A percentile compares a stretch with the other conserved stretches of the same genome.
Conservation (phyloP, 2,329 filamentous ascomycete genomes). For the Elsinoe ampelina region DNA sequence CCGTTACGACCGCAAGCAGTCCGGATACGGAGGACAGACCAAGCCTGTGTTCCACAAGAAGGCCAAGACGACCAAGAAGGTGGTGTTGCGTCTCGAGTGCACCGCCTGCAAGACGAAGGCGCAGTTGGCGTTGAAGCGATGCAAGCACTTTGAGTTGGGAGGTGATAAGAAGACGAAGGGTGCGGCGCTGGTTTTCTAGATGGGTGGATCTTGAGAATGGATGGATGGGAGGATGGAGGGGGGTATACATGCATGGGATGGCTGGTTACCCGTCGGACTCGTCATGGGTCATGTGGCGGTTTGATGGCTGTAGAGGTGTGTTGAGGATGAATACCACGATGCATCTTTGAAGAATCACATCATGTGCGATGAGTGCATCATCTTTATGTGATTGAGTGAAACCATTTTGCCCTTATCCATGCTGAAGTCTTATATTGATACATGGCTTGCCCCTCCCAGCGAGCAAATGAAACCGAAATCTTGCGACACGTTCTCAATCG, state of each 20-base stretch:
- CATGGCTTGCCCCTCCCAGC: neutral
- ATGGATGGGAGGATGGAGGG: neutral
- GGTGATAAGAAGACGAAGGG: constrained; percentile 99
- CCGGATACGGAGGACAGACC: constrained; percentile 99
- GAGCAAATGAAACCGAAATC: neutral
- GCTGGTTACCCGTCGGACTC: too few relatives aligned
- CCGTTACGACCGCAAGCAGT: constrained; percentile 98
- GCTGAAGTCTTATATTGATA: neutral
- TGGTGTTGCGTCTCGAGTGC: constrained; percentile 97
- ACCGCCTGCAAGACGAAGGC: constrained; percentile 96
- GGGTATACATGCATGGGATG: neutral
- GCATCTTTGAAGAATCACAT: constrained; percentile 3
- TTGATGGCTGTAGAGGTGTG: neutral
- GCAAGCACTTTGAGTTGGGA: constrained; percentile 99
- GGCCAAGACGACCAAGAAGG: constrained; percentile 99
- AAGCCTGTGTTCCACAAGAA: constrained; percentile 99
- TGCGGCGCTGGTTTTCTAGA: constrained; percentile 98
- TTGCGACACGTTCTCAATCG: too few relatives aligned
- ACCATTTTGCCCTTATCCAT: neutral
- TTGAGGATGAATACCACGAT: constrained; percentile 12
- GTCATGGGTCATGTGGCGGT: neutral
- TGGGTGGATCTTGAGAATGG: constrained; percentile 28
- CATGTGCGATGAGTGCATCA: too few relatives aligned
- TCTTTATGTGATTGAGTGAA: neutral
- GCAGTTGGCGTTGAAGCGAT: constrained; percentile 97